Percentiles rank a stretch among this genome's conserved stretches.
phyloP scores from a whole-genome alignment of 2,329 filamentous ascomycete genomes.

The Microdochium bolleyi region DNA sequence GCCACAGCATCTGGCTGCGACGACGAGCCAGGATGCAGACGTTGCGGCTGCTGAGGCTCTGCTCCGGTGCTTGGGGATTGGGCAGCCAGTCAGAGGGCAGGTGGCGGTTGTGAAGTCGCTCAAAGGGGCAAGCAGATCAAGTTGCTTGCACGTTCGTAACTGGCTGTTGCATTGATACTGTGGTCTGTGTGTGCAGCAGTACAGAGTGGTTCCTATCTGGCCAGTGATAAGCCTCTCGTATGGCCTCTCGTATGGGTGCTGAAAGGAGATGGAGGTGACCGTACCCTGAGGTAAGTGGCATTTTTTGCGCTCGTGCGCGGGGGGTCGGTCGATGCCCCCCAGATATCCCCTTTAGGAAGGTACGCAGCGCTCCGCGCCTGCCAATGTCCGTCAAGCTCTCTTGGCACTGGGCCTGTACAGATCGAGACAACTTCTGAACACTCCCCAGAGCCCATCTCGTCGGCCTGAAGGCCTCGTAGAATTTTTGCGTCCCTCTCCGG shows the following conservation, averaged over 20 bases:
- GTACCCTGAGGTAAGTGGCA: too few relatives aligned
- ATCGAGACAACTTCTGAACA: not conserved
- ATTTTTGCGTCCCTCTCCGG: too few relatives aligned
- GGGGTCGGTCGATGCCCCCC: not conserved
- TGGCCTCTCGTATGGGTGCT: not conserved
- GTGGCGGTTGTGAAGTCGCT: not conserved
- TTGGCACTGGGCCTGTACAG: not conserved
- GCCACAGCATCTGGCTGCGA: too few relatives aligned
- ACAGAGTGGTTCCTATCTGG: too few relatives aligned
- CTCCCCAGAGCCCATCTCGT: not conserved
- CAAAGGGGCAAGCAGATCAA: not conserved
- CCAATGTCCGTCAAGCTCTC: not conserved
- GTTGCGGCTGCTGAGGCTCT: too few relatives aligned
- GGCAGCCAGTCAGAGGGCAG: not conserved
- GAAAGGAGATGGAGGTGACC: too few relatives aligned
- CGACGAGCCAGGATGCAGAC: not conserved
- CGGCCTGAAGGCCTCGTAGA: not conserved
- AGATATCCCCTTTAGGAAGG: not conserved
- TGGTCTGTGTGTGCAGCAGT: too few relatives aligned
- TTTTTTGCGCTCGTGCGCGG: conserved; percentile 1
- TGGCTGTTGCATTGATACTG: too few relatives aligned
- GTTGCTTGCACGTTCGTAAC: too few relatives aligned
- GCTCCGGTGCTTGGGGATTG: not conserved
- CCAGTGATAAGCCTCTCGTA: not conserved
- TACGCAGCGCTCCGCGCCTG: not conserved